Evolutionary conservation across 2,329 filamentous ascomycete genomes (phyloP), one percentile per base, ranked within the genome.

Genomic region (Hysterium pulicare): DNA sequence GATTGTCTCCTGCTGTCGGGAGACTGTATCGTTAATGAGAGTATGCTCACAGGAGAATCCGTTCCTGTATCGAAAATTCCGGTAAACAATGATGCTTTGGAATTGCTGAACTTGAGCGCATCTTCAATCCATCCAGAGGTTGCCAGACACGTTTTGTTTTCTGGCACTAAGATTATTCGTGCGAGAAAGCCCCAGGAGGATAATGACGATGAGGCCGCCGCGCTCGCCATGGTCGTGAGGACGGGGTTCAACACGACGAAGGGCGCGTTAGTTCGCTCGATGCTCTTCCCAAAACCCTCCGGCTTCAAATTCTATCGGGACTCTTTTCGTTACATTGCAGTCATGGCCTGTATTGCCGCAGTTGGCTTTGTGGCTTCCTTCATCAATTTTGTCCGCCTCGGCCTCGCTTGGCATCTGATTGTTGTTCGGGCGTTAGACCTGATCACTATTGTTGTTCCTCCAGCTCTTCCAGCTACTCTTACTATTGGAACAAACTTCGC

Each of bases 251-350:
- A 94, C 64, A 98, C 93, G 0, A 98, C 93, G 2, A 98, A 98
- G 65, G 93, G 93, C 19, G 88, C 93, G 8, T 73, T 98, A 15
- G 90, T 98, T 45, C 86, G 93, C 19, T 97, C 93, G 1, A 98
- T 98, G 91, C 78, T 98, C 28, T 98, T 98, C 62, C 94, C 93
- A 0, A 98, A 98, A 61, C 93, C 93, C 1, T 95, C 91, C 1
- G 91, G 91, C 0, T 98, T 98, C 79, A 97, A 94, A 59, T 98
- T 98, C 64, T 98, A 98, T 66, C 82, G 89, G 32, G 93, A 98
- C 66, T 96, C 91, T 0, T 98, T 98, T 70, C 83, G 90, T 17
- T 98, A 98, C 64, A 97, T 98, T 46, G 90, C 87, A 3, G 93
- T 98, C 46, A 98, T 98, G 93, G 91, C 80, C 5, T 71, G 83